These are phyloP conservation scores for Rubroboletus satanas DNA, from an alignment of 768 basidiomycete genomes.

Conservation along the genomic window DNA sequence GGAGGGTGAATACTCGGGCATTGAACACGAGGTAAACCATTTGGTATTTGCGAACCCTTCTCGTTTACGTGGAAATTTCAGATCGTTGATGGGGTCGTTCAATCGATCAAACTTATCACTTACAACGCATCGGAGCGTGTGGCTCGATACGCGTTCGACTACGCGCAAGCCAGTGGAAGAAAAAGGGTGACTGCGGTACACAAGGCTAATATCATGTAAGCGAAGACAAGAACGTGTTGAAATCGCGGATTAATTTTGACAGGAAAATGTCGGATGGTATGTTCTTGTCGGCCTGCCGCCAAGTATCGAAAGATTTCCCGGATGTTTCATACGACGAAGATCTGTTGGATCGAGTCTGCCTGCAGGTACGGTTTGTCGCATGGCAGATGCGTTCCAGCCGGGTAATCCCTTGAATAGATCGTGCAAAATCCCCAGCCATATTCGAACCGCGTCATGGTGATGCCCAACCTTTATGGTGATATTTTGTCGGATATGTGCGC, in stretches of 20 bases:
- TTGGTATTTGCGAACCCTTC: not conserved
- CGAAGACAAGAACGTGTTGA: conserved; percentile 6
- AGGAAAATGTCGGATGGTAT: conserved; percentile 99
- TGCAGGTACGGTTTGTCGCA: conserved; percentile 54
- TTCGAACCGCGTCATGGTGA: conserved; percentile 98
- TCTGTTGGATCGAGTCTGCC: conserved; percentile 91
- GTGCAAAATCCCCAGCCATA: conserved; percentile 92
- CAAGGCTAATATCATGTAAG: conserved; percentile 99
- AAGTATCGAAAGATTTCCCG: conserved; percentile 94
- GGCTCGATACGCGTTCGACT: conserved; percentile 97
- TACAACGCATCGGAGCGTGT: conserved; percentile 99
- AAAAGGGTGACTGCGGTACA: conserved; percentile 97
- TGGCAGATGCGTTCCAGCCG: not conserved
- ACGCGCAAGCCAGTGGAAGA: conserved; percentile 83
- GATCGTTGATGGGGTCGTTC: conserved; percentile 96
- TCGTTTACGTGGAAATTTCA: conserved; percentile 30
- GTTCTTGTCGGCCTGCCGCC: conserved; percentile 97
- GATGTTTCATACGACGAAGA: conserved; percentile 94
- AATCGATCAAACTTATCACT: conserved; percentile 99
- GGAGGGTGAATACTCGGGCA: conserved; percentile 99
- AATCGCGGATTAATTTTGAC: conserved; percentile 15
- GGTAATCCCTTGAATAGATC: conserved; percentile 46
- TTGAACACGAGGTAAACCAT: conserved; percentile 86
- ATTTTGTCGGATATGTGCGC: conserved; percentile 98
- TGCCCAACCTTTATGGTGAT: conserved; percentile 97